A percentile compares a stretch with the other conserved stretches of the same genome.
phyloP scores from a whole-genome alignment of 2,329 filamentous ascomycete genomes.

The Colletotrichum sidae region DNA sequence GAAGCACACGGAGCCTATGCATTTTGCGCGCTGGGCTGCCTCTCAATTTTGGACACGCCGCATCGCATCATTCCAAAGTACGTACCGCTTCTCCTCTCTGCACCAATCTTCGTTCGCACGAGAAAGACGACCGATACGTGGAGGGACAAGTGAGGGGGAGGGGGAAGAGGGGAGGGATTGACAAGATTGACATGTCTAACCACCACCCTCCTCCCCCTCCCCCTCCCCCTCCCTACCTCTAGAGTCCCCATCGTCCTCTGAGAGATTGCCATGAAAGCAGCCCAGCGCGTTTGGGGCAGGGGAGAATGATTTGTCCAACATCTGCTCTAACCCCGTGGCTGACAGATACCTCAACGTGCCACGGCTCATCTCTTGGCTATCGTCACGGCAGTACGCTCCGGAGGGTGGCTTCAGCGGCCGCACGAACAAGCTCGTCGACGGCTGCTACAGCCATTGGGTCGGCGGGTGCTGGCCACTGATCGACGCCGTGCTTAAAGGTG shows the following conservation, averaged over 20 bases:
- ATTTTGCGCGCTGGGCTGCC: constrained; percentile 90
- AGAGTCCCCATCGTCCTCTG: constrained; percentile 43
- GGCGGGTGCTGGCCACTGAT: constrained; percentile 94
- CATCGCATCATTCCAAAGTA: constrained; percentile 79
- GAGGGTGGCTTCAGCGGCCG: constrained; percentile 94
- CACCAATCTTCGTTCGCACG: too few species aligned
- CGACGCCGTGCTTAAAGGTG: constrained; percentile 78
- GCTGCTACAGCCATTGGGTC: constrained; percentile 98
- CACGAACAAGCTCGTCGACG: constrained; percentile 97
- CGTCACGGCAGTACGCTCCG: constrained; percentile 86
- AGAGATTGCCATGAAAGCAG: constrained; percentile 50
- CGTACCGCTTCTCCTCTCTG: constrained; percentile 44
- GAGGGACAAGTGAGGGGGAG: too few species aligned
- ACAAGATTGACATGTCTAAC: too few species aligned
- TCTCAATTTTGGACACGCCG: constrained; percentile 86
- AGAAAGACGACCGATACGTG: too few species aligned
- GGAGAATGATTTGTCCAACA: too few species aligned
- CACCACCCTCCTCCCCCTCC: background rate
- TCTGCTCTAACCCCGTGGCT: background rate
- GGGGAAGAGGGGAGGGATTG: too few species aligned
- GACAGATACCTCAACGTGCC: constrained; percentile 80
- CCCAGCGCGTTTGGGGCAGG: constrained; percentile 10
- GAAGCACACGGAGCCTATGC: constrained; percentile 98
- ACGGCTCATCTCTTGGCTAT: constrained; percentile 86
- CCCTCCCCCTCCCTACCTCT: constrained; percentile 6